phyloP scores from a whole-genome alignment of 208 protist genomes.

The Novymonas esmeraldas region DNA sequence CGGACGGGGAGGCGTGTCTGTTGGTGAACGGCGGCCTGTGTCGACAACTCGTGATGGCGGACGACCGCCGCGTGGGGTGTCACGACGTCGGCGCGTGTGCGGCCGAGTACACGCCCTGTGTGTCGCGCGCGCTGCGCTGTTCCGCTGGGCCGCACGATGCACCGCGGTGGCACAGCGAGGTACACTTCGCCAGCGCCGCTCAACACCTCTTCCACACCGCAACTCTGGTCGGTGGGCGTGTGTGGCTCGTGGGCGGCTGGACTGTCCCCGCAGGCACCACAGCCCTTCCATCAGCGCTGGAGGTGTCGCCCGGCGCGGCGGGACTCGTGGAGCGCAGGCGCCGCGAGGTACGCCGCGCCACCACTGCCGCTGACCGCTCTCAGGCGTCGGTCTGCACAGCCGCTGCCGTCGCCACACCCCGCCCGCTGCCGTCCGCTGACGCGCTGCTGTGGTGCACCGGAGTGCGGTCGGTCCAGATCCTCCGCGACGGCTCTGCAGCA shows the following conservation, averaged over 20 bases:
- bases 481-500: constrained; percentile 19
- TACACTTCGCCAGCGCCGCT: not conserved
- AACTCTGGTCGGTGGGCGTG: constrained; percentile 16
- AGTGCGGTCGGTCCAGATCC: constrained; percentile 18
- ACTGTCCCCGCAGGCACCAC: not conserved
- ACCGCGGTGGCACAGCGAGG: not conserved
- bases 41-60: too few species aligned
- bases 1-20: constrained; percentile 6
- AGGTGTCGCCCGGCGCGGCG: not conserved
- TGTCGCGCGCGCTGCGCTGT: constrained; percentile 16
- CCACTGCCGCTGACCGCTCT: too few species aligned
- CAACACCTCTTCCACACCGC: constrained; percentile 30
- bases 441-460: constrained; percentile 20
- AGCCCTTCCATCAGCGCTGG: constrained; percentile 2
- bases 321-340: constrained; percentile 30
- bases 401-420: too few species aligned
- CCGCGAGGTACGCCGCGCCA: constrained; percentile 20
- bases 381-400: too few species aligned
- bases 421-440: not conserved
- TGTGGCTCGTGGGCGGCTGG: constrained; percentile 35
- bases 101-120: constrained; percentile 10
- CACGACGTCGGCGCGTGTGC: too few species aligned
- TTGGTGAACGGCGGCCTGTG: constrained; percentile 33
- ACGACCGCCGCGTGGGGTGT: too few species aligned
- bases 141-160: not conserved